Conservation (phyloP, 768 basidiomycete species). For the Lactarius trivialis region DNA sequence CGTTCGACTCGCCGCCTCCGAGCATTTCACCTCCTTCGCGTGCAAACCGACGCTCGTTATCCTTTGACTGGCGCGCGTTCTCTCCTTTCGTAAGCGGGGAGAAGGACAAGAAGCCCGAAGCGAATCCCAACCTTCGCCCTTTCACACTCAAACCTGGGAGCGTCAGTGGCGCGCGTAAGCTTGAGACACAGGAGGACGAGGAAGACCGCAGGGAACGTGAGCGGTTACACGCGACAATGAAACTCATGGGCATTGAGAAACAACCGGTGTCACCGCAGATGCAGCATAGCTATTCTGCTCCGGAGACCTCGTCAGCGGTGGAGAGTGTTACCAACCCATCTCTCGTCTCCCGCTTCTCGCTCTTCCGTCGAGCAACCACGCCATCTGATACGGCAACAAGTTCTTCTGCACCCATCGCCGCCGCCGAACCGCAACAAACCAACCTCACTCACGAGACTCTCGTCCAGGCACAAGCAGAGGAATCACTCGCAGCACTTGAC, state of each 20-base stretch:
- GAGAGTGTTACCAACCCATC: constrained; percentile 29
- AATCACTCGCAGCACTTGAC: constrained; percentile 70
- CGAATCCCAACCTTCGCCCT: constrained; percentile 49
- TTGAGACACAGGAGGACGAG: constrained; percentile 88
- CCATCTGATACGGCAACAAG: constrained; percentile 44
- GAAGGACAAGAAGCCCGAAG: constrained; percentile 63
- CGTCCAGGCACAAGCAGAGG: constrained; percentile 73
- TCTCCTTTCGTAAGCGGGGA: constrained; percentile 63
- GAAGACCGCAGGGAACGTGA: constrained; percentile 85
- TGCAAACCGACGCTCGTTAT: constrained; percentile 66
- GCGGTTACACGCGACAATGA: constrained; percentile 85
- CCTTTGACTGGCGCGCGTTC: constrained; percentile 78
- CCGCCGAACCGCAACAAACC: constrained; percentile 29
- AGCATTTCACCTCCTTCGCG: constrained; percentile 25
- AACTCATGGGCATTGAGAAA: constrained; percentile 84
- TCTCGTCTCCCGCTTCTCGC: constrained; percentile 52
- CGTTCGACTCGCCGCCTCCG: constrained; percentile 28
- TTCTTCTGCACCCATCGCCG: constrained; percentile 32
- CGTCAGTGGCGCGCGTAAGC: constrained; percentile 62
- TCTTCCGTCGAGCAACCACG: constrained; percentile 55
- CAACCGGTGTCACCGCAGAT: constrained; percentile 41
- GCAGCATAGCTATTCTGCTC: constrained; percentile 38
- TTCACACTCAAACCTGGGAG: constrained; percentile 66
- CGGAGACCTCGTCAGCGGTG: constrained; percentile 26
- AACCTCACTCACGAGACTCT: constrained; percentile 69